phyloP scores from a whole-genome alignment of 1,139 yeast species.

The Suhomyces coccinellae region DNA sequence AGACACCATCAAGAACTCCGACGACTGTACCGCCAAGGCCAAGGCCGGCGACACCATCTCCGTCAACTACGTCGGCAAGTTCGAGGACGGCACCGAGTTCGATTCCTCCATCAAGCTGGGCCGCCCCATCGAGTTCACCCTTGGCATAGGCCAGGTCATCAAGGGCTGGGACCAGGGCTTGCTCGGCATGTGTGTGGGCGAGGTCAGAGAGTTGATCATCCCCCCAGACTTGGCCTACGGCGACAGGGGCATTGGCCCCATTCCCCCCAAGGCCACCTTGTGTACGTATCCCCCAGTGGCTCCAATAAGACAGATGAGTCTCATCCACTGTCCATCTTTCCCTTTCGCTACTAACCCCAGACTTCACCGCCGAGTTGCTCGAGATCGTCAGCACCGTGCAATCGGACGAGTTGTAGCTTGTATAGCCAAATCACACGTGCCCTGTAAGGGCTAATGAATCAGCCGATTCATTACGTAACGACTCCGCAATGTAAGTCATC shows the following conservation, averaged over 20 bases:
- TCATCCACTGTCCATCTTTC: no score
- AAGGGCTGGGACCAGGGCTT: slow-evolving; percentile 89
- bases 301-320: no score
- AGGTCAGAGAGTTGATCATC: slow-evolving; percentile 72
- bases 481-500: slow-evolving; percentile 2
- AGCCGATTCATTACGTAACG: slow-evolving; percentile 1
- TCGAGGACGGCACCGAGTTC: slow-evolving; percentile 67
- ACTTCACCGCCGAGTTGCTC: slow-evolving; percentile 58
- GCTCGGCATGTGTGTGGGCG: slow-evolving; percentile 76
- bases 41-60: slow-evolving; percentile 61
- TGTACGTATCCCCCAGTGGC: slow-evolving; percentile 29
- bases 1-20: slow-evolving; percentile 49
- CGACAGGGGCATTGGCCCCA: slow-evolving; percentile 70
- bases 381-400: slow-evolving; percentile 38
- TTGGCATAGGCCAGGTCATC: slow-evolving; percentile 80
- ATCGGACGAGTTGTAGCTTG: slow-evolving; percentile 17
- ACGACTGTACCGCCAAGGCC: slow-evolving; percentile 59
- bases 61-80: slow-evolving; percentile 75
- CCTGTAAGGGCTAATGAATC: background rate
- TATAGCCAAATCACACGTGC: background rate
- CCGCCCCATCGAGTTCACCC: slow-evolving; percentile 62
- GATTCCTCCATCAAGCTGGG: slow-evolving; percentile 72
- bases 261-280: slow-evolving; percentile 73
- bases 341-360: slow-evolving; percentile 22
- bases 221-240: slow-evolving; percentile 84